These are phyloP conservation scores for Brassica balearica DNA, from an alignment of 441 rosid species.

Conservation along the genomic window DNA sequence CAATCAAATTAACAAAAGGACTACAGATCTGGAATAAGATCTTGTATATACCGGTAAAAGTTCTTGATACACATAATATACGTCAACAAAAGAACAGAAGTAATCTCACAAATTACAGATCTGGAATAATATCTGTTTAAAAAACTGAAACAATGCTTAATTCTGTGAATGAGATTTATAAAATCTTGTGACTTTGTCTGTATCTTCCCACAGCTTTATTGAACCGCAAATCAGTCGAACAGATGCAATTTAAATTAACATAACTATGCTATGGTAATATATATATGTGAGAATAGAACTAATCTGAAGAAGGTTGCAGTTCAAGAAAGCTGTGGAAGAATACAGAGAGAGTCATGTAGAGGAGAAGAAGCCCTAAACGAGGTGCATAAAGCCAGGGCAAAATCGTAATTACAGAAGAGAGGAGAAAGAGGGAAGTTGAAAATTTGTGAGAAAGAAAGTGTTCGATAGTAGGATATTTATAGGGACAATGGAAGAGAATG, in stretches of 20 bases:
- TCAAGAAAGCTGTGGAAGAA: conserved; percentile 99
- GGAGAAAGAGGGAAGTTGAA: conserved; percentile 15
- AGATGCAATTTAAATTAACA: conserved; percentile 8
- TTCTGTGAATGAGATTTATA: neutral
- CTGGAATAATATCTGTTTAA: conserved; percentile 12
- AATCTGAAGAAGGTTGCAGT: conserved; percentile 55
- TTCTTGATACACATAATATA: neutral
- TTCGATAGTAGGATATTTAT: conserved; percentile 50
- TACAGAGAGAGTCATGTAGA: conserved; percentile 69
- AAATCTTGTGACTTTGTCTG: conserved; percentile 55
- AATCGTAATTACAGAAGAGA: neutral
- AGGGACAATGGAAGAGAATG: conserved; percentile 44
- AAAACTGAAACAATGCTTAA: neutral
- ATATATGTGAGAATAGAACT: neutral
- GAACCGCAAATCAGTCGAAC: conserved; percentile 71
- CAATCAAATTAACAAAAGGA: neutral
- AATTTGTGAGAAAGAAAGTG: conserved; percentile 33
- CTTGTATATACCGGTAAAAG: neutral
- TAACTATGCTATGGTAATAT: neutral
- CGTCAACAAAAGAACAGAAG: neutral
- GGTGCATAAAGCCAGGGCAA: neutral
- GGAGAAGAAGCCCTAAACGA: conserved; percentile 43
- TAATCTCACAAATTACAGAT: neutral
- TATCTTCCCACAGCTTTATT: conserved; percentile 99
- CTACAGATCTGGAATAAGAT: conserved; percentile 11